These are phyloP conservation scores for Pichia norvegensis DNA, from an alignment of 1,139 yeast genomes.

Conservation along the genomic window DNA sequence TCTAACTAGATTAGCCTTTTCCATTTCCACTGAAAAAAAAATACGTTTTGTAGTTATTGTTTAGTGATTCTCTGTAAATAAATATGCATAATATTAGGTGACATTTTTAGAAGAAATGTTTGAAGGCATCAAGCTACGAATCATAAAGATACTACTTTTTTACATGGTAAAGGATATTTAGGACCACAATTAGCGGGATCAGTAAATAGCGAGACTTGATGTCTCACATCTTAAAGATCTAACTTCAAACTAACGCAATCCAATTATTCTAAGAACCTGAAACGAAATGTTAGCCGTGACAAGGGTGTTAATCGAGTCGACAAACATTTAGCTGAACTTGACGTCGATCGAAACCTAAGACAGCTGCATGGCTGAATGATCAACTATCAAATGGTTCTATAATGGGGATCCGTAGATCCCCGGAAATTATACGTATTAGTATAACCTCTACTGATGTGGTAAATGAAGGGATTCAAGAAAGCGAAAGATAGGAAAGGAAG, in stretches of 20 bases:
- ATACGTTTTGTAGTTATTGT: neutral
- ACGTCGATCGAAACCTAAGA: constrained; percentile 28
- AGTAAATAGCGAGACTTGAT: constrained; percentile 14
- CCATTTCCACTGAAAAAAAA: too few relatives aligned
- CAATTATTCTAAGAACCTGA: constrained; percentile 61
- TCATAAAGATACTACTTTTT: too few relatives aligned
- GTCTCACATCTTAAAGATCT: constrained; percentile 5
- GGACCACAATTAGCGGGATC: constrained; percentile 41
- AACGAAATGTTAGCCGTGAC: constrained; percentile 67
- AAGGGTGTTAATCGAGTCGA: constrained; percentile 53
- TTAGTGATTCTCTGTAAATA: constrained; percentile 1
- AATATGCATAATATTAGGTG: neutral
- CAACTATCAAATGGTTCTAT: constrained; percentile 46
- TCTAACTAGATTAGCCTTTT: neutral
- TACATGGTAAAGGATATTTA: constrained; percentile 27
- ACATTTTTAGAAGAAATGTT: neutral
- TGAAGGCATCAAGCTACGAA: too few relatives aligned
- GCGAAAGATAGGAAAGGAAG: neutral
- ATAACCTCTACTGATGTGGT: constrained; percentile 61
- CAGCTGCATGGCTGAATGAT: constrained; percentile 29
- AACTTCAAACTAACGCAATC: constrained; percentile 33
- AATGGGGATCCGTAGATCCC: constrained; percentile 11
- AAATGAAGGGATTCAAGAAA: constrained; percentile 7
- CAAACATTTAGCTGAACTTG: constrained; percentile 47
- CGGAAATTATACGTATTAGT: constrained; percentile 47